Evolutionary conservation across 441 rosid species (phyloP), one percentile per base, ranked within the genome.

Genomic region (Eutrema salsugineum): DNA sequence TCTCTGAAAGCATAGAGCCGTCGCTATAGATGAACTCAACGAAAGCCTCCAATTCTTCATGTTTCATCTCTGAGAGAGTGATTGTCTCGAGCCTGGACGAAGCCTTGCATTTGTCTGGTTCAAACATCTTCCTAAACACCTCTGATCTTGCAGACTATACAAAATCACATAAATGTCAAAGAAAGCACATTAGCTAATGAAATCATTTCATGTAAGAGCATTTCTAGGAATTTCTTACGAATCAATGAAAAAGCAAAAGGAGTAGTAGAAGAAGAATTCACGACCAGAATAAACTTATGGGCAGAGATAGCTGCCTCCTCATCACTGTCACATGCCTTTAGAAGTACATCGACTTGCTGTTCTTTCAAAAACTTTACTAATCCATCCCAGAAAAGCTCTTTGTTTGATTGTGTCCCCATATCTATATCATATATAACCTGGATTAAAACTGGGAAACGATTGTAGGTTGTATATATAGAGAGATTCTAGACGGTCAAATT

Each of bases 61-160:
- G 78, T 62, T 75, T 83, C 38, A 89, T 48, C 9, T 88, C 96
- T 0, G 85, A 69, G 8, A 89, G 47, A 48, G 84, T 75, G 42
- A 84, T 57, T 1, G 80, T 78, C 49, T 83, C 91, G 6, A 70
- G 1, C 20, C 33, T 71, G 27, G 81, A 61, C 3, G 87, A 77
- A 30, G 85, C 75, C 68, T 84, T 85, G 81, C 66, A 82, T 0
- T 66, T 19, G 46, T 89, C 93, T 12, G 87, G 71, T 65, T 79
- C 87, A 3, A 89, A 20, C 79, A 86, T 80, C 66, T 82, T 79
- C 77, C 76, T 86, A 46, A 91, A 89, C 72, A 89, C 83, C 66
- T 80, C 83, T 32, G 55, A 49, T 49, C 55, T 49, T 49, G 55
- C 55, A 27, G 91, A 87, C 96, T 89, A 38, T 17, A 47, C 2